These are phyloP conservation scores for Odonthalia washingtoniensis DNA, from an alignment of 31 red algal genomes.

Conservation along the genomic window DNA sequence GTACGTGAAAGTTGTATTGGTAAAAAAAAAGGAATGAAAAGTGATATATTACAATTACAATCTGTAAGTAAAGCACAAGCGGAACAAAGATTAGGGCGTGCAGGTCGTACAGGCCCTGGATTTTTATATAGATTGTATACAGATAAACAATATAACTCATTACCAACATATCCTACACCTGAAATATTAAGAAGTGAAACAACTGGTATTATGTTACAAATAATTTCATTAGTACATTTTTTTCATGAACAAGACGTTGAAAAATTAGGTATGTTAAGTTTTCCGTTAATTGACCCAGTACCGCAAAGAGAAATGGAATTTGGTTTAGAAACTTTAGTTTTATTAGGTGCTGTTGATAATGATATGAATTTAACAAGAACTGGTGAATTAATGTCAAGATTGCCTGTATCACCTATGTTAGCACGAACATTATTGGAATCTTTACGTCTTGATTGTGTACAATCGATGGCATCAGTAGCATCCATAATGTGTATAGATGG, in stretches of 20 bases:
- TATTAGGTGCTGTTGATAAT: constrained; percentile 78
- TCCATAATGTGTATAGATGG: constrained; percentile 73
- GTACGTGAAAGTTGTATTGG: constrained; percentile 61
- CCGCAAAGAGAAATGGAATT: constrained; percentile 33
- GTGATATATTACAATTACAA: constrained; percentile 80
- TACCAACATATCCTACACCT: constrained; percentile 72
- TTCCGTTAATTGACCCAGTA: constrained; percentile 66
- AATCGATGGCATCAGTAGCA: constrained; percentile 58
- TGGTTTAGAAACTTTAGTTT: constrained; percentile 74
- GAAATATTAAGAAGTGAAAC: constrained; percentile 79
- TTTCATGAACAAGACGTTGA: neutral
- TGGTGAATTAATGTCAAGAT: constrained; percentile 70
- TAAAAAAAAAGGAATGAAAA: constrained; percentile 52
- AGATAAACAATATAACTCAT: constrained; percentile 57
- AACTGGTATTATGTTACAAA: constrained; percentile 62
- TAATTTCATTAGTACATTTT: constrained; percentile 71
- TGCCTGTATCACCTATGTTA: constrained; percentile 80
- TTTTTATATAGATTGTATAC: constrained; percentile 83
- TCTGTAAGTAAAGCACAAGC: constrained; percentile 83
- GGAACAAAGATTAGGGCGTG: constrained; percentile 89
- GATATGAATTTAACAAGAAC: constrained; percentile 56
- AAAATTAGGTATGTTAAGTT: constrained; percentile 32
- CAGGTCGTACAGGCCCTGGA: constrained; percentile 78
- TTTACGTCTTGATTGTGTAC: constrained; percentile 49
- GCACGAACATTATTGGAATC: constrained; percentile 78